Percentiles rank a stretch among this genome's conserved stretches.
phyloP scores from a whole-genome alignment of 2,329 filamentous ascomycete genomes.

The Fusarium begoniae region DNA sequence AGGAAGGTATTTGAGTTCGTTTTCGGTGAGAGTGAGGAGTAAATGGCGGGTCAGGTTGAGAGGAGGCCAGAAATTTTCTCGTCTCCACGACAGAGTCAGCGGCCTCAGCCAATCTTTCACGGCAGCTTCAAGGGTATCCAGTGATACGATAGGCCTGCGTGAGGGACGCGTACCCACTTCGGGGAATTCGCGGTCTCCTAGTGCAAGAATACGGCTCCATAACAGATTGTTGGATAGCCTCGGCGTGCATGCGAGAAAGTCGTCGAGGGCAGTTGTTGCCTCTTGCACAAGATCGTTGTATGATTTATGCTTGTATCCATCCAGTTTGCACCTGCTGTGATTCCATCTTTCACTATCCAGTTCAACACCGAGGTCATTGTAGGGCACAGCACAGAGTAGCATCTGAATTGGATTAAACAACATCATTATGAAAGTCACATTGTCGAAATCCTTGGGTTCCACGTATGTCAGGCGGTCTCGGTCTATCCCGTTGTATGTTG shows the following conservation, averaged over 20 bases:
- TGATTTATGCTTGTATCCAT: background rate
- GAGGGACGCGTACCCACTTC: background rate
- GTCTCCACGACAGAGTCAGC: slow-evolving; percentile 39
- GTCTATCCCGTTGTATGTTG: slow-evolving; percentile 39
- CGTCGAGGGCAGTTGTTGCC: slow-evolving; percentile 11
- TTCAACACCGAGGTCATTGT: slow-evolving; percentile 37
- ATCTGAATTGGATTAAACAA: slow-evolving; percentile 28
- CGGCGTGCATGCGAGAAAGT: slow-evolving; percentile 8
- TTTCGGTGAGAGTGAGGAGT: slow-evolving; percentile 61
- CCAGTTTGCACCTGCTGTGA: background rate
- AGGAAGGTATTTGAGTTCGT: slow-evolving; percentile 70
- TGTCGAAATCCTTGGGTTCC: slow-evolving; percentile 41
- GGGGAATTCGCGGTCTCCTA: background rate
- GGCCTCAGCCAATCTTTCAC: slow-evolving; percentile 36
- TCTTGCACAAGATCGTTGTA: slow-evolving; percentile 1
- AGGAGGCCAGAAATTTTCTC: slow-evolving; percentile 46
- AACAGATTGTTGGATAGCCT: background rate
- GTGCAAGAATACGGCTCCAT: slow-evolving; percentile 10
- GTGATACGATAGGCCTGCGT: slow-evolving; percentile 28
- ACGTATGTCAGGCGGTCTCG: slow-evolving; percentile 51
- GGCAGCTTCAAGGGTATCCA: slow-evolving; percentile 33
- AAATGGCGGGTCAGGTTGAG: slow-evolving; percentile 54
- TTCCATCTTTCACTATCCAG: slow-evolving; percentile 26
- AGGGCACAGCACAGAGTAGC: slow-evolving; percentile 50
- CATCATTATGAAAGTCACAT: slow-evolving; percentile 5